A percentile compares a stretch with the other conserved stretches of the same genome.
Evolutionary conservation across 2,329 filamentous ascomycete species (phyloP).

Genomic region (Chrysosporium queenslandicum): DNA sequence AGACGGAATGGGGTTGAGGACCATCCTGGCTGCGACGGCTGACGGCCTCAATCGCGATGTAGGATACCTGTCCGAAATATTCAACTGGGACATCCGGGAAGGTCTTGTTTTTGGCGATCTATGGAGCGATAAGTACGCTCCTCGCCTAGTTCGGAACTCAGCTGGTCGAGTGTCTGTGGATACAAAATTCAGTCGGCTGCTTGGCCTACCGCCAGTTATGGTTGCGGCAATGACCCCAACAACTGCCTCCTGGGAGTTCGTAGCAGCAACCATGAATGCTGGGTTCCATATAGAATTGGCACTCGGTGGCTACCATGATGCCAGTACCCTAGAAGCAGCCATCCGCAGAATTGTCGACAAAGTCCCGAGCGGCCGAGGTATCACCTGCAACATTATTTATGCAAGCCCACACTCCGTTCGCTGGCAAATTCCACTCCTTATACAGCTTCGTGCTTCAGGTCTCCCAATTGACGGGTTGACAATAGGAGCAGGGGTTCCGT

Average conservation of each 20-base stretch:
- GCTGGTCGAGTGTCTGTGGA: no score
- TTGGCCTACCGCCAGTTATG: conserved; percentile 55
- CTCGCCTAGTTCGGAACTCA: conserved; percentile 60
- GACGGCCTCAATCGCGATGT: no score
- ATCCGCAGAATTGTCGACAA: conserved; percentile 69
- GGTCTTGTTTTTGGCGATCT: no score
- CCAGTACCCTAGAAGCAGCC: conserved; percentile 70
- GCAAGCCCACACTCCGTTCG: conserved; percentile 79
- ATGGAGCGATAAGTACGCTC: no score
- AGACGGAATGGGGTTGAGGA: no score
- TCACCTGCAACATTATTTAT: conserved; percentile 83
- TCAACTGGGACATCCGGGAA: no score
- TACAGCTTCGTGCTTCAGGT: conserved; percentile 68
- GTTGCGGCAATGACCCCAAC: conserved; percentile 89
- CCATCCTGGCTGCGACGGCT: no score
- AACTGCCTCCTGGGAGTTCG: conserved; percentile 84
- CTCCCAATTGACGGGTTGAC: conserved; percentile 85
- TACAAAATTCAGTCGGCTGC: no score
- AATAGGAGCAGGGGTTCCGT: conserved; percentile 87
- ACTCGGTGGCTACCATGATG: conserved; percentile 79
- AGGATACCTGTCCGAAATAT: no score
- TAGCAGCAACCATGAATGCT: conserved; percentile 84
- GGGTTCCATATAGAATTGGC: conserved; percentile 86
- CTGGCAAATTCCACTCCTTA: conserved; percentile 83
- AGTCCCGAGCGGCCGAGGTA: conserved; percentile 48